These are phyloP conservation scores for Monosporascus sp. DNA, from an alignment of 2,329 filamentous ascomycete species.

Conservation along the genomic window DNA sequence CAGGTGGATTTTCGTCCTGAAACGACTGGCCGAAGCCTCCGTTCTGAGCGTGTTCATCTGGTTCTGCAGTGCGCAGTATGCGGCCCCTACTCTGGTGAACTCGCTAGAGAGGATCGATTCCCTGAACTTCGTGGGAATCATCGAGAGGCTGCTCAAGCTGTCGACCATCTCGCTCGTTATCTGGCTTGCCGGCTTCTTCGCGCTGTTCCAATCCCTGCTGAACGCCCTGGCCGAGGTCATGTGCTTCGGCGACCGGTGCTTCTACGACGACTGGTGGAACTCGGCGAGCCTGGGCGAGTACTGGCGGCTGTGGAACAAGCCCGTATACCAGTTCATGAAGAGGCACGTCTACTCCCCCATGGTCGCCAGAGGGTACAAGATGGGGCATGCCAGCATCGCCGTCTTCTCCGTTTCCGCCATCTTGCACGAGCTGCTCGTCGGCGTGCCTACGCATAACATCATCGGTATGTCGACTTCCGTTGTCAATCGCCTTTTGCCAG, in stretches of 20 bases:
- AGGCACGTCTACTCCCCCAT: constrained; percentile 88
- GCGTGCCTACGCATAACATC: constrained; percentile 89
- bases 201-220: constrained; percentile 85
- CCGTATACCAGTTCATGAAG: constrained; percentile 94
- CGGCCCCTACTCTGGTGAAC: constrained; percentile 82
- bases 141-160: constrained; percentile 88
- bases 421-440: constrained; percentile 87
- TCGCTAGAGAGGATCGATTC: constrained; percentile 81
- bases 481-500: neutral
- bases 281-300: constrained; percentile 78
- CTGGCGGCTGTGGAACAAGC: constrained; percentile 97
- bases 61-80: constrained; percentile 92
- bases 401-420: constrained; percentile 88
- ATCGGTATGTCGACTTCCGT: constrained; percentile 53
- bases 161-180: constrained; percentile 93
- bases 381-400: constrained; percentile 62
- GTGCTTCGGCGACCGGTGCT: constrained; percentile 85
- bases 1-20: constrained; percentile 81
- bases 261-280: constrained; percentile 99
- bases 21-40: constrained; percentile 72
- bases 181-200: constrained; percentile 97
- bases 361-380: constrained; percentile 74
- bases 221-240: constrained; percentile 89
- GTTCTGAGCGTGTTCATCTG: constrained; percentile 85
- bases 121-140: constrained; percentile 72